Evolutionary conservation across 1,139 yeast genomes (phyloP).

Genomic region (Hanseniaspora sp.): DNA sequence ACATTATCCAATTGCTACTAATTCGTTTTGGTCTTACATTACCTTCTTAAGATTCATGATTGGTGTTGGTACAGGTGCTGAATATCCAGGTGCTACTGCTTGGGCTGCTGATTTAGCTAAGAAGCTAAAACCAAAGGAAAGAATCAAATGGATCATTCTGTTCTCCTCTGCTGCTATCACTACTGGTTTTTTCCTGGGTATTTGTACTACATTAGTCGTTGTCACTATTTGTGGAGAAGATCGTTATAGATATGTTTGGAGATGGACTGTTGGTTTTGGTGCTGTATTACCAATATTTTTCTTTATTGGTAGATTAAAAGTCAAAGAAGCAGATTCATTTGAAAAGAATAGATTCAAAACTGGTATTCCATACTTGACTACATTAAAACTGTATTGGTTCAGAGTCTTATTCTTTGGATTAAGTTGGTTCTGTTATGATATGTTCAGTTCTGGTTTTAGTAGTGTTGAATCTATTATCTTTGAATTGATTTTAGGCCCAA

Average conservation of each 20-base stretch:
- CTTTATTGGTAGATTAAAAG: constrained; percentile 63
- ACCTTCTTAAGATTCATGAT: constrained; percentile 76
- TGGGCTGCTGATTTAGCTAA: constrained; percentile 89
- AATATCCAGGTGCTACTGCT: constrained; percentile 85
- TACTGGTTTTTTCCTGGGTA: constrained; percentile 67
- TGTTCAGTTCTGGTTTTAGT: constrained; percentile 77
- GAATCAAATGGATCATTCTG: constrained; percentile 83
- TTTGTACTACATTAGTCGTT: constrained; percentile 77
- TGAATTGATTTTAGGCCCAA: constrained; percentile 48
- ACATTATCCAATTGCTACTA: neutral
- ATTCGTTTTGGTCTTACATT: constrained; percentile 25
- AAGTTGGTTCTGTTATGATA: constrained; percentile 87
- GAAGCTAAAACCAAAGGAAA: constrained; percentile 63
- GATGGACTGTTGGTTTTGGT: constrained; percentile 78
- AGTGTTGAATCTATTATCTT: constrained; percentile 64
- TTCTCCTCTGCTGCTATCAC: constrained; percentile 86
- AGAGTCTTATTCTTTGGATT: constrained; percentile 58
- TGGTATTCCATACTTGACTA: constrained; percentile 53
- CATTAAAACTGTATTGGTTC: constrained; percentile 74
- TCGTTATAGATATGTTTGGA: constrained; percentile 77
- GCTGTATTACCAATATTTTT: constrained; percentile 77
- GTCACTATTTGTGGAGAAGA: constrained; percentile 67
- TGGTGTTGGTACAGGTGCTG: constrained; percentile 80
- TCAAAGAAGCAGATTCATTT: constrained; percentile 62
- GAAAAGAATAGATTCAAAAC: constrained; percentile 57